Evolutionary conservation across 352 stramenopile species (phyloP).

Genomic region (Globisporangium polare): DNA sequence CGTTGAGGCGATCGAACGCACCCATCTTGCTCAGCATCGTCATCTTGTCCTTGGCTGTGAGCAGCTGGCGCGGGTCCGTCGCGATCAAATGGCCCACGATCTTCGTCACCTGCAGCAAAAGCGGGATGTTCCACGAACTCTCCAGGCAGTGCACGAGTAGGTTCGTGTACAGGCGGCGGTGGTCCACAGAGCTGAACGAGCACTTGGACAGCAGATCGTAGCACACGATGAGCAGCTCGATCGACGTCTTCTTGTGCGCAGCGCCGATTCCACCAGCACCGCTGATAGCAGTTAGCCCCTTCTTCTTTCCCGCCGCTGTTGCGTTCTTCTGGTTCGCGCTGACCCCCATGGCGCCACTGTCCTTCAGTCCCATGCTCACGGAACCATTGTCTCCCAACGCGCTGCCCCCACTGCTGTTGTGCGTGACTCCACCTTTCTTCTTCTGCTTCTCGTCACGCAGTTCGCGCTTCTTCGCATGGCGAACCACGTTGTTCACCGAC

Average conservation of each 20-base stretch:
- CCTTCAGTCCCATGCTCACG: slow-evolving; percentile 16
- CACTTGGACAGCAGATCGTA: slow-evolving; percentile 80
- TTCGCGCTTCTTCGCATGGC: slow-evolving; percentile 59
- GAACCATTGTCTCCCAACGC: slow-evolving; percentile 18
- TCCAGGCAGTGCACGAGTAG: slow-evolving; percentile 84
- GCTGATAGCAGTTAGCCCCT: slow-evolving; percentile 8
- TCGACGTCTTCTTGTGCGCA: slow-evolving; percentile 55
- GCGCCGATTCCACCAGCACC: not conserved
- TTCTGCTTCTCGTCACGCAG: slow-evolving; percentile 51
- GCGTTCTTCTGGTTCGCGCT: slow-evolving; percentile 17
- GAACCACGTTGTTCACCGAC: slow-evolving; percentile 78
- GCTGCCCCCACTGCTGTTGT: not conserved
- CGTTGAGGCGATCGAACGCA: slow-evolving; percentile 80
- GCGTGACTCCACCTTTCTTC: slow-evolving; percentile 32
- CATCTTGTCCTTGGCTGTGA: slow-evolving; percentile 88
- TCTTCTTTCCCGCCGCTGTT: slow-evolving; percentile 33
- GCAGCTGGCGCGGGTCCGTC: slow-evolving; percentile 47
- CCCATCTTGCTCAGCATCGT: slow-evolving; percentile 84
- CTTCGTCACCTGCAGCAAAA: slow-evolving; percentile 78
- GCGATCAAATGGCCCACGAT: slow-evolving; percentile 74
- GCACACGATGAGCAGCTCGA: slow-evolving; percentile 79
- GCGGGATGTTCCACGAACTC: slow-evolving; percentile 77
- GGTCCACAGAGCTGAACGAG: slow-evolving; percentile 64
- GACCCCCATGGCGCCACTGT: slow-evolving; percentile 9
- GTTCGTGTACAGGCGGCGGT: slow-evolving; percentile 78